These are phyloP conservation scores for Anthracocystis panici-leucophaei DNA, from an alignment of 1,284 basidiomycete genomes.

Conservation along the genomic window DNA sequence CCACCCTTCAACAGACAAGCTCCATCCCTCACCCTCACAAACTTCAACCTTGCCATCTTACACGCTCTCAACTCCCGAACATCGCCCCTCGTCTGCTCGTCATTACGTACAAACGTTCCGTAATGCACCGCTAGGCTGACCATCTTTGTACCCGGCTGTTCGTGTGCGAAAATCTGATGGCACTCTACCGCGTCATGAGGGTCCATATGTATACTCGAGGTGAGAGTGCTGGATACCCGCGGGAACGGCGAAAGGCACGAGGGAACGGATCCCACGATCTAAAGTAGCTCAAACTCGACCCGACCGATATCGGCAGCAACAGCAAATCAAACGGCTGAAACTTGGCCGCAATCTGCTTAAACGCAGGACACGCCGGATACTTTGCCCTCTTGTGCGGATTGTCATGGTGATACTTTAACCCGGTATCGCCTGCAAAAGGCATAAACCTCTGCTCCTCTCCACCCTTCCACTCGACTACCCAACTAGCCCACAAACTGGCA, in stretches of 20 bases:
- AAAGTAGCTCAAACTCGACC: slow-evolving; percentile 51
- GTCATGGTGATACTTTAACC: slow-evolving; percentile 57
- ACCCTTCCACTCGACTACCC: slow-evolving; percentile 50
- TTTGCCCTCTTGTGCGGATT: slow-evolving; percentile 25
- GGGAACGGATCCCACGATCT: slow-evolving; percentile 61
- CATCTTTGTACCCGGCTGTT: slow-evolving; percentile 10
- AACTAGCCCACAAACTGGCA: slow-evolving; percentile 60
- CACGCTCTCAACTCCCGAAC: slow-evolving; percentile 55
- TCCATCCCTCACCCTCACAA: slow-evolving; percentile 24
- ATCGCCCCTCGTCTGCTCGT: slow-evolving; percentile 52
- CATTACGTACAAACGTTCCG: slow-evolving; percentile 60
- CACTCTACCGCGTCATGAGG: slow-evolving; percentile 55
- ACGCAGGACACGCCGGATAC: slow-evolving; percentile 63
- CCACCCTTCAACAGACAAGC: slow-evolving; percentile 10
- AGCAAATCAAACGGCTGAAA: slow-evolving; percentile 53
- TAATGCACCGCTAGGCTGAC: slow-evolving; percentile 50
- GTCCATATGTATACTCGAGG: slow-evolving; percentile 61
- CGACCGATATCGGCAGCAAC: slow-evolving; percentile 64
- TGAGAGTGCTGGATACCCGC: slow-evolving; percentile 43
- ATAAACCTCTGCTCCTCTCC: slow-evolving; percentile 12
- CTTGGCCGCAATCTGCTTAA: slow-evolving; percentile 47
- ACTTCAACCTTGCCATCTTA: slow-evolving; percentile 16
- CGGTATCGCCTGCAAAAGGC: slow-evolving; percentile 66
- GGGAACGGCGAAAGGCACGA: slow-evolving; percentile 53
- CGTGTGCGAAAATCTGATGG: slow-evolving; percentile 22